Conservation (phyloP, 257 asterid genomes). For the Nicotiana tabacum region DNA sequence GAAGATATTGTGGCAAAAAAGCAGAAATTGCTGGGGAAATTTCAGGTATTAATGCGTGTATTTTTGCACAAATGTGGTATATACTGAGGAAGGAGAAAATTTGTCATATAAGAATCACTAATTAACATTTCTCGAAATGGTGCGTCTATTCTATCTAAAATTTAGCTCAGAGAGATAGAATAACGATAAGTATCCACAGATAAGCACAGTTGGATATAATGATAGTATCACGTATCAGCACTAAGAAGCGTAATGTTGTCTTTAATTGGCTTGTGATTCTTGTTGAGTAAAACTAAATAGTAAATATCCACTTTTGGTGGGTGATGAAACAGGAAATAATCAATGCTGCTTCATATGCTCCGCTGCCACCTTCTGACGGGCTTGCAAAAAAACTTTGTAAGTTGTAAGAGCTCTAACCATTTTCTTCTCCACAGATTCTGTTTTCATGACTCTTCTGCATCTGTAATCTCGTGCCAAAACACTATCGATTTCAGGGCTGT, state of each 20-base stretch:
- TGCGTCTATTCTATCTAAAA: background rate
- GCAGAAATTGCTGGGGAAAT: conserved; percentile 16
- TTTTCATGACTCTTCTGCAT: background rate
- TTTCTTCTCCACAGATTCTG: background rate
- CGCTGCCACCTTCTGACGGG: conserved; percentile 9
- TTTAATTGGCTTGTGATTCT: background rate
- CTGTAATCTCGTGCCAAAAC: background rate
- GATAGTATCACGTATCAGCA: background rate
- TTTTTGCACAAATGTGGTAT: background rate
- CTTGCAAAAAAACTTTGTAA: conserved; percentile 9
- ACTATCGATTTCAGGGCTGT: background rate
- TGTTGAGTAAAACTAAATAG: background rate
- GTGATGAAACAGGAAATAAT: conserved; percentile 11
- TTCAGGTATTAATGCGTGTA: conserved; percentile 21
- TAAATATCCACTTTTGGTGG: background rate
- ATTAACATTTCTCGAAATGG: background rate
- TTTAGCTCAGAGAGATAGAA: background rate
- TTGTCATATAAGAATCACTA: background rate
- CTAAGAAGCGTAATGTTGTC: background rate
- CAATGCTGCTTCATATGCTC: conserved; percentile 18
- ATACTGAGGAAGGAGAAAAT: background rate
- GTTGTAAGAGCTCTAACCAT: background rate
- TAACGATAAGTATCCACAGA: background rate
- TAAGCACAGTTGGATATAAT: background rate
- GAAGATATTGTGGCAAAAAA: conserved; percentile 13